phyloP scores from a whole-genome alignment of 306 rosid species.

The Dryas drummondii region DNA sequence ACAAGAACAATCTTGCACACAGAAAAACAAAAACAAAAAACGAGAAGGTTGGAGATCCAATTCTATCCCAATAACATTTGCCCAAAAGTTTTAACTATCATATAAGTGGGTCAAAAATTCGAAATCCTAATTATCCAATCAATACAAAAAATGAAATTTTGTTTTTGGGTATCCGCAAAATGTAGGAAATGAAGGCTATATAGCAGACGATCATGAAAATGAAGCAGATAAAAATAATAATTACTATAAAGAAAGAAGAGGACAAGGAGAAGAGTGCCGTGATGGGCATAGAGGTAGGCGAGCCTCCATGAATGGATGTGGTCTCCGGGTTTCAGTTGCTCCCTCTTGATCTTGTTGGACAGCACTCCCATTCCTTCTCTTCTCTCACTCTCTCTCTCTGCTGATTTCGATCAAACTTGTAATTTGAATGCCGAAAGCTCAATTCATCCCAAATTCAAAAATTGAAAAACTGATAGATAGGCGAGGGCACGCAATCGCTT shows the following conservation, averaged over 20 bases:
- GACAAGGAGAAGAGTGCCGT: slow-evolving; percentile 42
- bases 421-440: background rate
- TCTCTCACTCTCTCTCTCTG: background rate
- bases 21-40: too few species aligned
- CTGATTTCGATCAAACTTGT: background rate
- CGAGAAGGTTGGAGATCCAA: too few species aligned
- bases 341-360: slow-evolving; percentile 52
- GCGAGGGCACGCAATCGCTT: background rate
- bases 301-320: slow-evolving; percentile 82
- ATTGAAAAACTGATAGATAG: background rate
- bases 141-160: too few species aligned
- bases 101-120: too few species aligned
- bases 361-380: slow-evolving; percentile 51
- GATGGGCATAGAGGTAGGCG: slow-evolving; percentile 70
- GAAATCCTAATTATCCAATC: too few species aligned
- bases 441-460: background rate
- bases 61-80: too few species aligned
- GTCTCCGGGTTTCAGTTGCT: slow-evolving; percentile 57
- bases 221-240: background rate
- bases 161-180: too few species aligned
- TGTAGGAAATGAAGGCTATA: background rate
- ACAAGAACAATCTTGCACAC: too few species aligned
- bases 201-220: background rate
- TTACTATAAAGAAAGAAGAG: background rate
- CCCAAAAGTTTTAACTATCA: too few species aligned